Evolutionary conservation across 1,284 basidiomycete species (phyloP).

Genomic region (Rhodotorula glutinis): DNA sequence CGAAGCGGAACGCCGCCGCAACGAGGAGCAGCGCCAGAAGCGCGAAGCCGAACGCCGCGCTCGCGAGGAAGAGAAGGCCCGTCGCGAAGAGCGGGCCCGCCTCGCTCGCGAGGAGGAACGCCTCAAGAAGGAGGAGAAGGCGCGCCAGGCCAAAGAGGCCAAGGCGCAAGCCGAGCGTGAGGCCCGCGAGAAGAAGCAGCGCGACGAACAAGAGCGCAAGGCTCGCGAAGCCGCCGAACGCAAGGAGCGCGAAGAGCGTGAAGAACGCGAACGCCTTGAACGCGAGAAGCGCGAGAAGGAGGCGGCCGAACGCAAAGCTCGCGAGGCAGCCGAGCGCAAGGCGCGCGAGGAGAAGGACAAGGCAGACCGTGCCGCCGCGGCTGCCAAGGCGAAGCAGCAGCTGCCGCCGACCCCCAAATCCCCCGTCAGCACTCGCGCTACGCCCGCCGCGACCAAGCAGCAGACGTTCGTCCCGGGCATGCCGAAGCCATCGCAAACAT

Average conservation of each 20-base stretch:
- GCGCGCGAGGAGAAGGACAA: constrained; percentile 46
- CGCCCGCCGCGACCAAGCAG: constrained; percentile 24
- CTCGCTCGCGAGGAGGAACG: constrained; percentile 56
- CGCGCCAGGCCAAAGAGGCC: constrained; percentile 55
- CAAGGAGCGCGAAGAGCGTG: constrained; percentile 62
- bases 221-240: constrained; percentile 52
- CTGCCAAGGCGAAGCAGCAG: constrained; percentile 28
- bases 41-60: constrained; percentile 71
- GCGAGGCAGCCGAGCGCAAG: constrained; percentile 45
- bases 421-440: constrained; percentile 17
- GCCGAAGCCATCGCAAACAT: constrained; percentile 27
- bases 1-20: constrained; percentile 47
- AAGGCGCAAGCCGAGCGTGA: constrained; percentile 54
- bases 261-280: constrained; percentile 47
- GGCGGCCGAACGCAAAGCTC: constrained; percentile 53
- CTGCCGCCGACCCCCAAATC: constrained; percentile 26
- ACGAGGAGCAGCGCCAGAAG: constrained; percentile 67
- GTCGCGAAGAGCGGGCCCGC: constrained; percentile 62
- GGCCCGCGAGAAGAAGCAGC: constrained; percentile 63
- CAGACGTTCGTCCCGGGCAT: constrained; percentile 33
- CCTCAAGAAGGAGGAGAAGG: constrained; percentile 57
- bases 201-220: constrained; percentile 44
- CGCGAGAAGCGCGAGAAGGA: constrained; percentile 34
- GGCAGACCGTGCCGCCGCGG: constrained; percentile 49
- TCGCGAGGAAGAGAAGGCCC: constrained; percentile 60